A percentile compares a stretch with the other conserved stretches of the same genome.
Conservation (phyloP, 495 filamentous ascomycete genomes). For the Talaromyces stipitatus region DNA sequence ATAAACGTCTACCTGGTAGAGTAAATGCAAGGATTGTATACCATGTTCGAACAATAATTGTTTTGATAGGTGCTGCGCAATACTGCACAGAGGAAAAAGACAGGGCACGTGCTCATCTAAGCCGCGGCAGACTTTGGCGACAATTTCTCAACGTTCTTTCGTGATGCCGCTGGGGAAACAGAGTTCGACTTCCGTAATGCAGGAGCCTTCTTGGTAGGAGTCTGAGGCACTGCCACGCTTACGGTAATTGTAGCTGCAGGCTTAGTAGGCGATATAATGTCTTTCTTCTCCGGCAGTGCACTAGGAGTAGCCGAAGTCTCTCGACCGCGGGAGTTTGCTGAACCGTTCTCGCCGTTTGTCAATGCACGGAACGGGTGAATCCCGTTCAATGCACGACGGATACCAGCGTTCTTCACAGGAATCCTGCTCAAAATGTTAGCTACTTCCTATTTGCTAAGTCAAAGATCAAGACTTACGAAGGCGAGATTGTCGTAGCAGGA, state of each 20-base stretch:
- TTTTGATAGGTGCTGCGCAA: neutral
- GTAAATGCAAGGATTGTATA: neutral
- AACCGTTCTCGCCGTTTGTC: neutral
- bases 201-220: constrained; percentile 4
- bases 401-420: constrained; percentile 23
- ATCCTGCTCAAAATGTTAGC: constrained; percentile 25
- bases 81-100: neutral
- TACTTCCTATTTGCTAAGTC: neutral
- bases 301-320: neutral
- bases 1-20: neutral
- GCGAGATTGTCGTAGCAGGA: constrained; percentile 42
- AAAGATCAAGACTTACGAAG: constrained; percentile 27
- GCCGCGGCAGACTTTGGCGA: constrained; percentile 13
- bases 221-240: constrained; percentile 1
- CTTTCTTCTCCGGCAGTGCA: neutral
- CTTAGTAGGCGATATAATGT: neutral
- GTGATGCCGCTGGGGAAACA: constrained; percentile 27
- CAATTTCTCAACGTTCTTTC: constrained; percentile 21
- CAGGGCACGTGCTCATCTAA: neutral
- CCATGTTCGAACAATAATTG: neutral
- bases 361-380: neutral
- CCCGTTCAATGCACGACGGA: constrained; percentile 3
- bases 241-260: neutral
- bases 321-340: neutral
- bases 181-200: constrained; percentile 16